phyloP scores from a whole-genome alignment of 2,329 filamentous ascomycete genomes.

The Colletotrichum falcatum region DNA sequence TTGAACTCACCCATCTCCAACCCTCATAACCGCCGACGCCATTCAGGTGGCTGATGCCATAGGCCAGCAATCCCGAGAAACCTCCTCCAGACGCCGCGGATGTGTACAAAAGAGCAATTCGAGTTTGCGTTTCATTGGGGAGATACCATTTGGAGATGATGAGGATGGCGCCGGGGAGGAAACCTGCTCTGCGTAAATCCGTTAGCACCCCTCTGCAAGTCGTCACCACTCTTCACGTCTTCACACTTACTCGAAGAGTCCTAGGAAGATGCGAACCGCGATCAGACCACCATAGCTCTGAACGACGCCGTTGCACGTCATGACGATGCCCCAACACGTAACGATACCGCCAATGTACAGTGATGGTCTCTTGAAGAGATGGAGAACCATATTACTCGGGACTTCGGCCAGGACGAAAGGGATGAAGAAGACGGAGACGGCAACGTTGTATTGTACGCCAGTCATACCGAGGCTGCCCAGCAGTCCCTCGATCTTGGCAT shows the following conservation, averaged over 20 bases:
- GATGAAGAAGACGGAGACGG: slow-evolving; percentile 72
- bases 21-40: slow-evolving; percentile 56
- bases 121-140: slow-evolving; percentile 47
- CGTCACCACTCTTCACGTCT: background rate
- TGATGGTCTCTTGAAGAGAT: slow-evolving; percentile 55
- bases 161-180: slow-evolving; percentile 49
- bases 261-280: slow-evolving; percentile 55
- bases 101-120: slow-evolving; percentile 52
- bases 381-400: slow-evolving; percentile 55
- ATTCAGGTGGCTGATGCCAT: slow-evolving; percentile 59
- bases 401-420: slow-evolving; percentile 65
- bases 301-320: slow-evolving; percentile 52
- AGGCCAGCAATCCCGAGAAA: slow-evolving; percentile 60
- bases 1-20: slow-evolving; percentile 59
- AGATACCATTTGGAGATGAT: slow-evolving; percentile 51
- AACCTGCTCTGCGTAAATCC: slow-evolving; percentile 46
- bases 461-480: slow-evolving; percentile 63
- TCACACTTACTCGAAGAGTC: slow-evolving; percentile 49
- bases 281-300: slow-evolving; percentile 56
- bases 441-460: slow-evolving; percentile 69
- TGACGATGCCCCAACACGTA: slow-evolving; percentile 52
- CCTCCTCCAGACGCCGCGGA: slow-evolving; percentile 54
- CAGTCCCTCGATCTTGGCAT: slow-evolving; percentile 66
- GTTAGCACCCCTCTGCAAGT: background rate
- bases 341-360: slow-evolving; percentile 56